Evolutionary conservation across 306 rosid genomes (phyloP).

Genomic region (Rubus idaeus): DNA sequence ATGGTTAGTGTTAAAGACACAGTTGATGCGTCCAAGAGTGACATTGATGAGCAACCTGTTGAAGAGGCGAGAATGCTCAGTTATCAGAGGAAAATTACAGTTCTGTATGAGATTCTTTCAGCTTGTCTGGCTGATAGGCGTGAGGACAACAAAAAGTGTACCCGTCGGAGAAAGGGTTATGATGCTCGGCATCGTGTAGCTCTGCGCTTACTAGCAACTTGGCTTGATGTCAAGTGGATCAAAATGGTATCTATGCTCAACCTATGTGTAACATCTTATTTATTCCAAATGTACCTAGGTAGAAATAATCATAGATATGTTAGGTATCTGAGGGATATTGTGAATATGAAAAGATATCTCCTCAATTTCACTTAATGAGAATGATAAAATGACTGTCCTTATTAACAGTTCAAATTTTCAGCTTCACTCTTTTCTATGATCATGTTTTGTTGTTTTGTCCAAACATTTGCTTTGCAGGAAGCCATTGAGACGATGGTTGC

Average conservation of each 20-base stretch:
- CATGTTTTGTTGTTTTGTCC: slow-evolving; percentile 25
- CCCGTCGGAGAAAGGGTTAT: slow-evolving; percentile 71
- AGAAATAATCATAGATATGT: slow-evolving; percentile 8
- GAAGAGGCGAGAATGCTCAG: slow-evolving; percentile 67
- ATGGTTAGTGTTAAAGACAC: slow-evolving; percentile 31
- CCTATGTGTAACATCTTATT: slow-evolving; percentile 13
- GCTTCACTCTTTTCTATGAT: background rate
- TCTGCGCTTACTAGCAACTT: slow-evolving; percentile 67
- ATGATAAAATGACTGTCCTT: background rate
- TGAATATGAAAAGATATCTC: slow-evolving; percentile 13
- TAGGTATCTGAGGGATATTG: slow-evolving; percentile 16
- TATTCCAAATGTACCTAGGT: slow-evolving; percentile 13
- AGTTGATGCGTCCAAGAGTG: slow-evolving; percentile 25
- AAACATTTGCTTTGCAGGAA: slow-evolving; percentile 56
- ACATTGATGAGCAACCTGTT: slow-evolving; percentile 48
- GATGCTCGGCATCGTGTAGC: slow-evolving; percentile 91
- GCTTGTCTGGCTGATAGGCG: slow-evolving; percentile 69
- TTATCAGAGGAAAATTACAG: slow-evolving; percentile 74
- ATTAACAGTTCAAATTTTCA: background rate
- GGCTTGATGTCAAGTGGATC: slow-evolving; percentile 86
- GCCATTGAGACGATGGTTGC: slow-evolving; percentile 93
- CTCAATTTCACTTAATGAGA: background rate
- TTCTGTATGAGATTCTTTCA: slow-evolving; percentile 77
- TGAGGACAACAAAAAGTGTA: slow-evolving; percentile 45
- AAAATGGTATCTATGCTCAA: slow-evolving; percentile 62